phyloP scores from a whole-genome alignment of 2,329 filamentous ascomycete species.

The Dothideomycetes sp. region DNA sequence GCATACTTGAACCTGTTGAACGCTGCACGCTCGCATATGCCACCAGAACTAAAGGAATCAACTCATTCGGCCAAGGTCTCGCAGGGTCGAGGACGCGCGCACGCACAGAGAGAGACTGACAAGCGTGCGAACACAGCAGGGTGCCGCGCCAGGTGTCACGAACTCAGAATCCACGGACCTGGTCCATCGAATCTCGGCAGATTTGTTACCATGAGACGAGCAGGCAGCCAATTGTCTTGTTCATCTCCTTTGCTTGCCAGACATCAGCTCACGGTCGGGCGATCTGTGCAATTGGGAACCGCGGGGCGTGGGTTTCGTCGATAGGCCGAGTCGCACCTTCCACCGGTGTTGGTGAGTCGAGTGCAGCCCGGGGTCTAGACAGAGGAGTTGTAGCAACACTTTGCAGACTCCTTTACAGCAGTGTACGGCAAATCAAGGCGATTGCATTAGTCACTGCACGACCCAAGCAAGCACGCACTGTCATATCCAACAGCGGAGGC shows the following conservation, averaged over 20 bases:
- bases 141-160: too few species aligned
- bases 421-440: background rate
- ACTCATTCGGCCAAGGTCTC: too few species aligned
- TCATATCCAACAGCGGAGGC: background rate
- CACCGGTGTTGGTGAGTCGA: too few species aligned
- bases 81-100: too few species aligned
- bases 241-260: background rate
- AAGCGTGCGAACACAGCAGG: too few species aligned
- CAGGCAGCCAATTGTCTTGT: background rate
- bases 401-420: background rate
- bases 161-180: too few species aligned
- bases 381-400: too few species aligned
- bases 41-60: too few species aligned
- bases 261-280: background rate
- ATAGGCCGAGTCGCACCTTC: background rate
- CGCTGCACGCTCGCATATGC: too few species aligned
- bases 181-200: background rate
- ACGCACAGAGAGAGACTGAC: too few species aligned
- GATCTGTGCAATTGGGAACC: background rate
- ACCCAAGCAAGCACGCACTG: background rate
- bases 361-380: too few species aligned
- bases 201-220: background rate
- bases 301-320: background rate
- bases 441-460: background rate
- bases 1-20: too few species aligned